Evolutionary conservation across 2,329 filamentous ascomycete species (phyloP), one percentile per base, ranked within the genome.

Genomic region (Aquanectria penicillioides): DNA sequence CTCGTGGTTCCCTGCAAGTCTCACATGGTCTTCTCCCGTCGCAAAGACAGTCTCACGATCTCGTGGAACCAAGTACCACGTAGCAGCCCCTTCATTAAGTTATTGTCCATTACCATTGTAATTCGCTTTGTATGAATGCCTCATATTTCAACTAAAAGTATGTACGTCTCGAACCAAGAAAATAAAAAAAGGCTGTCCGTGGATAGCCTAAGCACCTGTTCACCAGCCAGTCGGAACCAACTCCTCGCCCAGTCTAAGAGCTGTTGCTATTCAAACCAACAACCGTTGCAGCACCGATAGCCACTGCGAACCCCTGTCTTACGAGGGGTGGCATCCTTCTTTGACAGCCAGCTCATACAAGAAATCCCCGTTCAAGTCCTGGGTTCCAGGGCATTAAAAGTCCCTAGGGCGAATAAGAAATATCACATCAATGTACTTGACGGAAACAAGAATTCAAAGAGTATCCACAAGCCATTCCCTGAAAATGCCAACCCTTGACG

Each of bases 401-500:
- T 47, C 37, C 58, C 41, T 53, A 58, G 18, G 51, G 28, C 31
- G 38, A 49, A 61, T 29, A 60, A 51, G 31, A 40, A 43, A 51
- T 48, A 63, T 60, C 54, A 61, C 59, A 55, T 57, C 62, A 34
- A 48, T 60, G 52, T 56, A 36, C 52, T 57, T 33, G 13, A 58
- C 56, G 25, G 60, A 55, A 61, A 56, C 34, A 61, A 65, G 36
- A 57, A 51, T 53, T 36, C 34, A 47, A 41, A 52, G 9, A 48
- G 57, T 62, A 62, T 61, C 51, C 53, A 58, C 58, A 62, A 67
- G 43, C 49, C 59, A 47, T 62, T 52, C 33, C 60, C 60, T 48
- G 36, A 59, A 64, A 63, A 67, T 59, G 54, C 52, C 52, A 22
- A 53, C 59, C 67, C 66, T 49, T 60, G 63, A 69, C 68, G 68